Evolutionary conservation across 139 green algal genomes (phyloP).

Genomic region (Volvox africanus): DNA sequence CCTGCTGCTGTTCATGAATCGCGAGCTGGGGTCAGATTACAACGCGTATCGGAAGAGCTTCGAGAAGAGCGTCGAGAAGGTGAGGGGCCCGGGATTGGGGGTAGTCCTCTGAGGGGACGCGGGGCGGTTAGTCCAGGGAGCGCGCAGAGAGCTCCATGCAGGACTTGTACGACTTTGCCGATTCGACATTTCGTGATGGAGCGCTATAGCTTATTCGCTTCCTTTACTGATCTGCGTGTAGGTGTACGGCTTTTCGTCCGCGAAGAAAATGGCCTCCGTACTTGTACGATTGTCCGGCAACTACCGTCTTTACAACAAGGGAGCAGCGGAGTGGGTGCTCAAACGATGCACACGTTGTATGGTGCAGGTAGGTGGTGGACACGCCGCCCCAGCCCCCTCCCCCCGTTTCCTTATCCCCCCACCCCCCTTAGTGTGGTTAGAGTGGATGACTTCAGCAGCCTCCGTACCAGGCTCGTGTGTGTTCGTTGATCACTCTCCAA

Average conservation of each 20-base stretch:
- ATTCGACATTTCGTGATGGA: too few relatives aligned
- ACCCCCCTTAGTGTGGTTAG: too few relatives aligned
- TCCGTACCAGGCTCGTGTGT: too few relatives aligned
- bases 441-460: too few relatives aligned
- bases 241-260: constrained; percentile 91
- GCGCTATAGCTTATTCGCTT: too few relatives aligned
- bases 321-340: constrained; percentile 95
- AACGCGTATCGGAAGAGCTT: constrained; percentile 30
- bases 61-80: constrained; percentile 53
- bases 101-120: not conserved
- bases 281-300: constrained; percentile 69
- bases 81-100: constrained; percentile 5
- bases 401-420: too few relatives aligned
- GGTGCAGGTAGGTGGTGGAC: not conserved
- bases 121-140: not conserved
- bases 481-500: too few relatives aligned
- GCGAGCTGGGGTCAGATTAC: constrained; percentile 81
- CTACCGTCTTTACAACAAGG: constrained; percentile 93
- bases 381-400: too few relatives aligned
- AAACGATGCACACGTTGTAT: constrained; percentile 68
- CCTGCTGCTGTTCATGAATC: constrained; percentile 85
- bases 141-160: too few relatives aligned
- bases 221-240: constrained; percentile 35
- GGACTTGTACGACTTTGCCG: too few relatives aligned
- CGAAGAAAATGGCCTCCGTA: constrained; percentile 90